Conservation (phyloP, 805 yeast species). For the Metschnikowia koreensis region DNA sequence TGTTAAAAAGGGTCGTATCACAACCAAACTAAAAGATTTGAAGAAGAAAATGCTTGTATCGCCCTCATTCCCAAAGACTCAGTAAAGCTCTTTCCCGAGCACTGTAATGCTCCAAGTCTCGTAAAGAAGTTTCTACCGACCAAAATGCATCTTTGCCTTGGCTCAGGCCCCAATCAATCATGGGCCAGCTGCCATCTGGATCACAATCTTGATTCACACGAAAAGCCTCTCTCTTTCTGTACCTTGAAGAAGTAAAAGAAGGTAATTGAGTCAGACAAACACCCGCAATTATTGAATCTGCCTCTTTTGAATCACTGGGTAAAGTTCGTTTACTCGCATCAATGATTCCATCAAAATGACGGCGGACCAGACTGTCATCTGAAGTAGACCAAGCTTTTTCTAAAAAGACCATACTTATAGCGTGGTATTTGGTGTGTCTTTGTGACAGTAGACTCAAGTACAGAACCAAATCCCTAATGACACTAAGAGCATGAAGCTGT, state of each 20-base stretch:
- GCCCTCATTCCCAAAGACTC: constrained; percentile 17
- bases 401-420: constrained; percentile 12
- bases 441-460: constrained; percentile 6
- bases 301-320: neutral
- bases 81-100: constrained; percentile 18
- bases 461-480: constrained; percentile 20
- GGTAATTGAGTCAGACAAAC: neutral
- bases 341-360: constrained; percentile 16
- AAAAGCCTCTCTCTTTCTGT: constrained; percentile 5
- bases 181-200: constrained; percentile 5
- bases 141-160: constrained; percentile 20
- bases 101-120: constrained; percentile 32
- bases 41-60: too few species aligned
- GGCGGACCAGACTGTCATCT: constrained; percentile 24
- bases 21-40: too few species aligned
- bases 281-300: neutral
- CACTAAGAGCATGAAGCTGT: constrained; percentile 22
- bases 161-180: neutral
- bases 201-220: neutral
- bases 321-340: neutral
- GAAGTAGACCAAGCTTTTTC: constrained; percentile 34
- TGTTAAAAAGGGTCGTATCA: too few species aligned
- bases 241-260: constrained; percentile 8
- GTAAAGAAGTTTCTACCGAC: constrained; percentile 26
- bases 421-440: neutral